These are phyloP conservation scores for Thermothielavioides terrestris DNA, from an alignment of 495 filamentous ascomycete genomes.

Conservation along the genomic window DNA sequence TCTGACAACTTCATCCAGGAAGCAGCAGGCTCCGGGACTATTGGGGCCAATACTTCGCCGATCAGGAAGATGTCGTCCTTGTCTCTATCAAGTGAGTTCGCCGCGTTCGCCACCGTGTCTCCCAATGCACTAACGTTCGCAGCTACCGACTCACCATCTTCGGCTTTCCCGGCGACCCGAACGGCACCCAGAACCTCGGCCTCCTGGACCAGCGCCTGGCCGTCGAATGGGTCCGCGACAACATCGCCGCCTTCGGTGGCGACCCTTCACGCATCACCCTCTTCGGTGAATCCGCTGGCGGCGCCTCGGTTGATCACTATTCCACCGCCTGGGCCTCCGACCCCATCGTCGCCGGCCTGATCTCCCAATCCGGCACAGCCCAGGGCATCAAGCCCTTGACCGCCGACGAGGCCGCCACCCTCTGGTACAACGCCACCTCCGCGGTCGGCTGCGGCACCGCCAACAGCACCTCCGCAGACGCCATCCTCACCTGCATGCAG, in stretches of 20 bases:
- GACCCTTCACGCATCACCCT: constrained; percentile 44
- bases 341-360: constrained; percentile 29
- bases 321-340: constrained; percentile 37
- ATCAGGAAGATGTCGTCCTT: not conserved
- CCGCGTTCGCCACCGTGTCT: no score
- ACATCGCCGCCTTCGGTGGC: constrained; percentile 51
- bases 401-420: not conserved
- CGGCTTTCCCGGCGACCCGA: constrained; percentile 39
- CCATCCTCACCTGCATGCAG: constrained; percentile 33
- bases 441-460: constrained; percentile 38
- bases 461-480: constrained; percentile 11
- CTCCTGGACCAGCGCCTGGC: constrained; percentile 47
- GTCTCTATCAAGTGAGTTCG: constrained; percentile 2
- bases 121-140: not conserved
- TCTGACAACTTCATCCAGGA: no score
- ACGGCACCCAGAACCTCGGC: constrained; percentile 36
- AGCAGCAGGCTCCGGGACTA: not conserved
- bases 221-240: constrained; percentile 44
- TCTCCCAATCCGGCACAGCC: constrained; percentile 15
- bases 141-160: constrained; percentile 56
- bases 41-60: constrained; percentile 5
- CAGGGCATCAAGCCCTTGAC: not conserved
- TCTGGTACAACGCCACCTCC: constrained; percentile 33
- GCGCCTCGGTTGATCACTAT: constrained; percentile 33
- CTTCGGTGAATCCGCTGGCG: constrained; percentile 45